Conservation (phyloP, 495 filamentous ascomycete genomes). For the Podospora pseudocomata region DNA sequence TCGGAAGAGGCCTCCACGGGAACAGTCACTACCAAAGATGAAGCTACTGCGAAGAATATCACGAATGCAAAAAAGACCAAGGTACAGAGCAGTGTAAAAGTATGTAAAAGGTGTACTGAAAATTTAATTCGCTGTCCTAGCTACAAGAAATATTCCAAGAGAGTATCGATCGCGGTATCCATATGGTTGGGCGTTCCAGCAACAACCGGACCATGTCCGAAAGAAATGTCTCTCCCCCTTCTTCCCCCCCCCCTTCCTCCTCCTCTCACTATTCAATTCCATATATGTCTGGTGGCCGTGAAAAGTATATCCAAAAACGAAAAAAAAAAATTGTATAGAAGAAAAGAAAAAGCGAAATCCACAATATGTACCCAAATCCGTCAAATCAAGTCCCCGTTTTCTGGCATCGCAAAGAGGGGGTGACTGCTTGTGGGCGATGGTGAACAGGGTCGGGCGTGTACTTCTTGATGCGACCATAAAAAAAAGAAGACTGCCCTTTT, state of each 20-base stretch:
- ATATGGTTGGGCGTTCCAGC: constrained; percentile 8
- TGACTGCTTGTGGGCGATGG: neutral
- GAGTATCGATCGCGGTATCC: neutral
- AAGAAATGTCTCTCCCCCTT: neutral
- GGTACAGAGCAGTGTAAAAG: neutral
- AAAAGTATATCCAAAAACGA: neutral
- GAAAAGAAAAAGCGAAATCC: neutral
- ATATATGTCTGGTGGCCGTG: neutral
- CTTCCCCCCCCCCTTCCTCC: neutral
- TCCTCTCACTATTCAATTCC: neutral
- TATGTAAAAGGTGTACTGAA: neutral
- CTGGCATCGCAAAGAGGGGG: neutral
- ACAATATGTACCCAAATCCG: neutral
- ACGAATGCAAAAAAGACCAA: neutral
- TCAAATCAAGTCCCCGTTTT: neutral
- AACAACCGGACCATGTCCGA: neutral
- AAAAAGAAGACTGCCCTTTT: neutral
- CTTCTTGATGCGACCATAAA: neutral
- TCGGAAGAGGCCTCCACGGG: neutral
- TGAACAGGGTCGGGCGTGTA: neutral
- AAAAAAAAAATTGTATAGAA: neutral
- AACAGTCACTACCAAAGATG: neutral
- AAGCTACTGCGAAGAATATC: neutral
- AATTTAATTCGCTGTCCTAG: neutral
- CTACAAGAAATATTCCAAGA: constrained; percentile 3